These are phyloP conservation scores for Pythium scleroteichum DNA, from an alignment of 352 stramenopile species.

Conservation along the genomic window DNA sequence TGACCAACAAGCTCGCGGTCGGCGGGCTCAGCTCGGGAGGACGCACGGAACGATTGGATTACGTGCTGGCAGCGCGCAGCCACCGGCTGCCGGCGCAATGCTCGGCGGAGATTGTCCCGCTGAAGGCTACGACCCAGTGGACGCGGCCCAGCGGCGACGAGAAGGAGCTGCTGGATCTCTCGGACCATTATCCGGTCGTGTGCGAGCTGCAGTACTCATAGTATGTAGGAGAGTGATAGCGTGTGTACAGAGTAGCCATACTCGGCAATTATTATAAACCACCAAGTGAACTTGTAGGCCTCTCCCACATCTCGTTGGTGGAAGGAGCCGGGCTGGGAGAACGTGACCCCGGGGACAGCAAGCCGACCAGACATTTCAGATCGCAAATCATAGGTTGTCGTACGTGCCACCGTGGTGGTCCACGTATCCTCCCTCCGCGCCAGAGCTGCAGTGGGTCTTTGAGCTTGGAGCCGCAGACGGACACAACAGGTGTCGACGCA, in stretches of 20 bases:
- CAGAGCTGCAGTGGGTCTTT: too few species aligned
- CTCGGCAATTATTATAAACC: constrained; percentile 5
- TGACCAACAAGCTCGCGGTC: constrained; percentile 57
- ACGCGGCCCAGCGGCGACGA: constrained; percentile 7
- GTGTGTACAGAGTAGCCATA: constrained; percentile 14
- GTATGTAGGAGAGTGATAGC: background rate
- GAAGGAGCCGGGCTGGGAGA: too few species aligned
- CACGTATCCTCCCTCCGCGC: too few species aligned
- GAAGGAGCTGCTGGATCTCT: constrained; percentile 53
- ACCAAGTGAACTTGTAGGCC: too few species aligned
- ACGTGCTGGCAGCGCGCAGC: constrained; percentile 44
- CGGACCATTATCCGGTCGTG: constrained; percentile 70
- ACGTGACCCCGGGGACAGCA: too few species aligned
- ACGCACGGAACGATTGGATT: constrained; percentile 59
- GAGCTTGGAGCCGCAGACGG: too few species aligned
- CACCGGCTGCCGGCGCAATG: constrained; percentile 36
- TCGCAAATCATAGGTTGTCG: too few species aligned
- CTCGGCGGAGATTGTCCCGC: constrained; percentile 42
- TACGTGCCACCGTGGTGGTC: too few species aligned
- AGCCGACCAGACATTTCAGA: too few species aligned
- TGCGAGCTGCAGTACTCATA: constrained; percentile 55
- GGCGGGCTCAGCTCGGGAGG: constrained; percentile 60
- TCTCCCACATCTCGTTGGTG: too few species aligned
- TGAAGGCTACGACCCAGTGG: constrained; percentile 59
- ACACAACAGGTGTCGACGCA: too few species aligned